These are phyloP conservation scores for Sordariomycetes sp. DNA, from an alignment of 2,329 filamentous ascomycete genomes.

Conservation along the genomic window DNA sequence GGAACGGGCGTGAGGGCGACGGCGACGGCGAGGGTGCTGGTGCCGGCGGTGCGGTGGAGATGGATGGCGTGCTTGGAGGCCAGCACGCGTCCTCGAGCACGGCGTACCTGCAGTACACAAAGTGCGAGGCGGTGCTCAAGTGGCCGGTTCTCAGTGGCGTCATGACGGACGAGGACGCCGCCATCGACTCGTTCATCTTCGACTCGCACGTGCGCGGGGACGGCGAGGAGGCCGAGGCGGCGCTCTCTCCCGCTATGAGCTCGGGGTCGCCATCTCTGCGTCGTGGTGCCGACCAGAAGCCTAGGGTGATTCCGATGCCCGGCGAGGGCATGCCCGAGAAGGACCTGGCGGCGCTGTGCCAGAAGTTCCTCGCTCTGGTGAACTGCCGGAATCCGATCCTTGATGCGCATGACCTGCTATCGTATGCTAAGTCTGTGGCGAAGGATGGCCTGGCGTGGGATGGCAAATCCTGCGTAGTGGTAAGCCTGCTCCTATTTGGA, in stretches of 20 bases:
- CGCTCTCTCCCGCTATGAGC: neutral
- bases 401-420: constrained; percentile 11
- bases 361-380: constrained; percentile 10
- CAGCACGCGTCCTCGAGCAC: neutral
- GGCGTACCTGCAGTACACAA: constrained; percentile 2
- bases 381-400: constrained; percentile 14
- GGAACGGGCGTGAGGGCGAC: neutral
- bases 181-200: constrained; percentile 9
- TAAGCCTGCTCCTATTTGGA: constrained; percentile 1
- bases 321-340: constrained; percentile 4
- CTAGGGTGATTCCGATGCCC: neutral
- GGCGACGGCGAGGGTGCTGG: neutral
- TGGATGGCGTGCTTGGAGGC: neutral
- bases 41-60: neutral
- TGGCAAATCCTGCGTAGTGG: constrained; percentile 11
- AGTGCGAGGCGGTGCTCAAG: constrained; percentile 8
- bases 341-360: constrained; percentile 6
- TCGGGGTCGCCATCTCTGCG: neutral
- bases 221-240: neutral
- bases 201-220: constrained; percentile 1
- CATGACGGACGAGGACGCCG: constrained; percentile 3
- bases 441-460: constrained; percentile 12
- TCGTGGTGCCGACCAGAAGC: neutral
- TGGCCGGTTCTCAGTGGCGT: constrained; percentile 7
- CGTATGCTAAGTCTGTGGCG: constrained; percentile 8